These are phyloP conservation scores for Quercus ilex DNA, from an alignment of 306 rosid genomes.

Conservation along the genomic window DNA sequence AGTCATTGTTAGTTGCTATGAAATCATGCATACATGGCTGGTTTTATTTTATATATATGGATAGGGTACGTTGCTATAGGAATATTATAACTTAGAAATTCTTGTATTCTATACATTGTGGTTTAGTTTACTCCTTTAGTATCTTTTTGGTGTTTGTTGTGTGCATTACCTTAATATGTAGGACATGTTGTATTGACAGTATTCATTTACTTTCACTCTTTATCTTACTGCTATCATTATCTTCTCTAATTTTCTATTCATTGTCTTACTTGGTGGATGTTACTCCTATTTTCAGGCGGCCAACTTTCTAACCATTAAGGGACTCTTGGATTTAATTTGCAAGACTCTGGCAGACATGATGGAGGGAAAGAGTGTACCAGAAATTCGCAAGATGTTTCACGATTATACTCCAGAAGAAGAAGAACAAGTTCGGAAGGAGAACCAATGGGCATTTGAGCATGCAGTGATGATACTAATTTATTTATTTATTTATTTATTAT, in stretches of 20 bases:
- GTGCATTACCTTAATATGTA: no score
- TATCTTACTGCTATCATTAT: background rate
- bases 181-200: no score
- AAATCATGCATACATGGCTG: no score
- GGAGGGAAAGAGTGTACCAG: constrained; percentile 55
- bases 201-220: no score
- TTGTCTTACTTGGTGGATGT: background rate
- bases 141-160: no score
- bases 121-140: no score
- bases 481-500: no score
- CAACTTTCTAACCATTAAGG: constrained; percentile 53
- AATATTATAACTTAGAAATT: no score
- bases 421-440: constrained; percentile 64
- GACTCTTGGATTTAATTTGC: constrained; percentile 56
- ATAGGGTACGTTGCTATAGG: no score
- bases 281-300: constrained; percentile 41
- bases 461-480: background rate
- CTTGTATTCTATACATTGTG: no score
- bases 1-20: no score
- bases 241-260: background rate
- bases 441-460: constrained; percentile 54
- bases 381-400: constrained; percentile 55
- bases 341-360: constrained; percentile 67
- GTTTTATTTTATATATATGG: no score
- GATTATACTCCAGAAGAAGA: constrained; percentile 61